These are phyloP conservation scores for Heliamphora exappendiculata DNA, from an alignment of 148 eudicot species.

Conservation along the genomic window DNA sequence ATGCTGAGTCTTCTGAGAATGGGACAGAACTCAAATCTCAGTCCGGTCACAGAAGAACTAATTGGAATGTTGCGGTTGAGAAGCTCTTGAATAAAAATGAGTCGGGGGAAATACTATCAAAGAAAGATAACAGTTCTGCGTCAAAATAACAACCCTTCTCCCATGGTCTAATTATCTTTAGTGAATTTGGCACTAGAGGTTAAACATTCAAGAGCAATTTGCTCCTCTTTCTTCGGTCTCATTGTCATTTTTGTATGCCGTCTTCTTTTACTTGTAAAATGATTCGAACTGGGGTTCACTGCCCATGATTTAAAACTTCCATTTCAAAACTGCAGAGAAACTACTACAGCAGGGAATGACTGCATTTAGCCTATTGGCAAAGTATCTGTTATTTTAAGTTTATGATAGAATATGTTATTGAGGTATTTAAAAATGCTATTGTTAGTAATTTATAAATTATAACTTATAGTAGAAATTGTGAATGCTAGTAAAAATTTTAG, in stretches of 20 bases:
- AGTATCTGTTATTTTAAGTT: not conserved
- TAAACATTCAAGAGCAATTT: not conserved
- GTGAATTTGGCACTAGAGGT: not conserved
- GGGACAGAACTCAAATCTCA: slow-evolving; percentile 14
- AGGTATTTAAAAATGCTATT: no score
- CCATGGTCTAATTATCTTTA: not conserved
- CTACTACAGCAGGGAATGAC: no score
- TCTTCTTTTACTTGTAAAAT: not conserved
- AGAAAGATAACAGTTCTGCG: slow-evolving; percentile 19
- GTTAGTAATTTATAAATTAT: no score
- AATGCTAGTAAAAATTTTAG: no score
- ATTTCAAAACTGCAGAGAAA: no score
- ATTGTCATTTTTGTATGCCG: not conserved
- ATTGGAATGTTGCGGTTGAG: slow-evolving; percentile 61
- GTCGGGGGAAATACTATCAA: slow-evolving; percentile 21
- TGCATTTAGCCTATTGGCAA: no score
- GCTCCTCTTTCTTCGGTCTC: not conserved
- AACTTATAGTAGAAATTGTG: no score
- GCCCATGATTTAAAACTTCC: no score
- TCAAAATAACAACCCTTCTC: slow-evolving; percentile 8
- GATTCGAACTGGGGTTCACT: no score
- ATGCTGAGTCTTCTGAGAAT: not conserved
- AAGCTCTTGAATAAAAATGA: slow-evolving; percentile 43
- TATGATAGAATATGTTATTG: not conserved
- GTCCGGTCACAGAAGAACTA: slow-evolving; percentile 24